Conservation (phyloP, 2,329 filamentous ascomycete genomes). For the Catunica adiposa region DNA sequence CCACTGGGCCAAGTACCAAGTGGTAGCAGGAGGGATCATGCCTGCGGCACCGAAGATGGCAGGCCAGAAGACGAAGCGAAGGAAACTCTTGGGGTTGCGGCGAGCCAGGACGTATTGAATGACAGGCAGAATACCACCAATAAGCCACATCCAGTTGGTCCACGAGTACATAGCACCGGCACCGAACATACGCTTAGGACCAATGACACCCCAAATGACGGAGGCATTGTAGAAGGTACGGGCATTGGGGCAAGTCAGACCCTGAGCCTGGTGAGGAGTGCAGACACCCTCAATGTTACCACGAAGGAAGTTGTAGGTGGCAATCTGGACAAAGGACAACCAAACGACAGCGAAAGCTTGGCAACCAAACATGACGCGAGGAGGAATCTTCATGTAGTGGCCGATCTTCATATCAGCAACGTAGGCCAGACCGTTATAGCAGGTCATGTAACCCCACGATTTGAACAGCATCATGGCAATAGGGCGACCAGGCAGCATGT, state of each 20-base stretch:
- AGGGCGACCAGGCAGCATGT: conserved; percentile 30
- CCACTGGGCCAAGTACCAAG: conserved; percentile 39
- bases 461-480: conserved; percentile 37
- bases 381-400: conserved; percentile 37
- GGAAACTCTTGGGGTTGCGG: conserved; percentile 28
- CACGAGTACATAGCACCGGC: conserved; percentile 30
- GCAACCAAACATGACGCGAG: conserved; percentile 31
- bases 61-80: conserved; percentile 35
- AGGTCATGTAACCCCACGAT: conserved; percentile 30
- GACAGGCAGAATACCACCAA: conserved; percentile 32
- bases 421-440: conserved; percentile 31
- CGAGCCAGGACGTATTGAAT: conserved; percentile 33
- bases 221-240: conserved; percentile 44
- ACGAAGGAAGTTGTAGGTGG: conserved; percentile 25
- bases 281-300: conserved; percentile 38
- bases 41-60: conserved; percentile 35
- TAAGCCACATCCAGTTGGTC: conserved; percentile 39
- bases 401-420: conserved; percentile 35
- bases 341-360: conserved; percentile 28
- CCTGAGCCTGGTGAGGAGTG: conserved; percentile 28
- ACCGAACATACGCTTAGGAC: conserved; percentile 22
- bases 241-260: conserved; percentile 39
- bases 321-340: conserved; percentile 25
- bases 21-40: conserved; percentile 37
- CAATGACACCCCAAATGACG: conserved; percentile 46